Evolutionary conservation across 1,284 basidiomycete species (phyloP).

Genomic region (Kalmanozyma brasiliensis): DNA sequence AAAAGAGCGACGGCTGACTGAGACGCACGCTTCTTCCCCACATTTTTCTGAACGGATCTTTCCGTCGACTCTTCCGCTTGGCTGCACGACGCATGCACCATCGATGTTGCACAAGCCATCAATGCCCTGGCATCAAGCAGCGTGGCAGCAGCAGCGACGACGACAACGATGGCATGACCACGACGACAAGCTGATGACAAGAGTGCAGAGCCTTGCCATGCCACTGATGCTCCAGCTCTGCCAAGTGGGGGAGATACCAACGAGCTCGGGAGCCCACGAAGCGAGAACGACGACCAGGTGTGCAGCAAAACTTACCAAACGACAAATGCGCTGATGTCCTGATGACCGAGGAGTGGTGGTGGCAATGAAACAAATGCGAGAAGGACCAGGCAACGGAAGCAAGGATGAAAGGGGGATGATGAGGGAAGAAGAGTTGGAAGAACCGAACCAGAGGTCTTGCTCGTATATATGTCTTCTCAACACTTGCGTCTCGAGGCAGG

Average conservation of each 20-base stretch:
- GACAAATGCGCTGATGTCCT: neutral
- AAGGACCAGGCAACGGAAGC: neutral
- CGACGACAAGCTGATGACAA: neutral
- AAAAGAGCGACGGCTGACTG: neutral
- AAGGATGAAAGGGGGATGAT: conserved; percentile 5
- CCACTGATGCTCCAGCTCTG: too few species aligned
- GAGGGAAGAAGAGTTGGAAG: conserved; percentile 10
- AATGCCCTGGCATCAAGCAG: conserved; percentile 4
- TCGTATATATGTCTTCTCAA: conserved; percentile 45
- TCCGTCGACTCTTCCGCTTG: conserved; percentile 3
- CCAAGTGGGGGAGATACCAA: neutral
- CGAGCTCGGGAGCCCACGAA: too few species aligned
- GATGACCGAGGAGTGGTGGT: conserved; percentile 4
- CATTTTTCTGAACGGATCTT: conserved; percentile 15
- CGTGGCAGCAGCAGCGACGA: neutral
- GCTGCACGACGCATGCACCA: neutral
- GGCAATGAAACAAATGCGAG: conserved; percentile 7
- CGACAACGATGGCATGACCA: neutral
- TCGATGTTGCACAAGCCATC: conserved; percentile 5
- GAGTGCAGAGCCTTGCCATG: too few species aligned
- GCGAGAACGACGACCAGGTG: neutral
- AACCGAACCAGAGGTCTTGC: neutral
- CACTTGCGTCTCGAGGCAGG: conserved; percentile 28
- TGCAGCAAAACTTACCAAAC: conserved; percentile 18
- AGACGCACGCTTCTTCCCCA: conserved; percentile 7